Base-by-base conservation (phyloP, 192 early-diverging fungal genomes). In the Chytriomyces confervae region DNA sequence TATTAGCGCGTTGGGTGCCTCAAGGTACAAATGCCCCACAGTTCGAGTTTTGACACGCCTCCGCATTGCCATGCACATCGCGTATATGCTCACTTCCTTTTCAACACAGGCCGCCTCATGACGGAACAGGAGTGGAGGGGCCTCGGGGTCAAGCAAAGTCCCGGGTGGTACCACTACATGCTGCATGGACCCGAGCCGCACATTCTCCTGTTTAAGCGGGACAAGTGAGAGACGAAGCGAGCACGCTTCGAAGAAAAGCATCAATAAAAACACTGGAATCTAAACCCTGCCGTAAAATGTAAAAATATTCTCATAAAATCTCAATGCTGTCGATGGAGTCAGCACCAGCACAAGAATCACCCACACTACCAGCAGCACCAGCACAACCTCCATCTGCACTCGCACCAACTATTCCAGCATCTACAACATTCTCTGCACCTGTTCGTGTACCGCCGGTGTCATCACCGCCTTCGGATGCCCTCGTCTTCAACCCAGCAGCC, bases 141-240 rank as follows among this genome's bases (percentile, higher is more conserved):
- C 6, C 49, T 79, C 3, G 80, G 80, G 43, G 72, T 81, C 16
- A 69, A 72, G 49, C 80, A 81, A 61, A 78, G 76, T 63, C 80
- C 63, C 11, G 80, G 80, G 0, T 81, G 80, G 80, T 66, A 70
- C n/a, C 80, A 81, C 50, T 81, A 81, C 51, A 61, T 81, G 77
- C 68, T 81, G 24, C 80, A 81, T 49, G 80, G 53, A 24, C 80
- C 80, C 9, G 80, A 81, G 48, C 80, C 80, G 23, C 80, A 81
- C 61, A 80, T 81, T 51, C 62, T 81, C n/a, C 69, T 81, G 29
- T 81, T 80, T 62, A 73, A 76, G 62, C 66, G 80, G 16, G 69
- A 81, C 64, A 80, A 80, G 60, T 73, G 73, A 20, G 11, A 36
- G 36, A 36, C 36, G 36, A 36, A 11, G 27, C 16, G 47, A 29